These are phyloP conservation scores for Flaveria ramosissima DNA, from an alignment of 129 eudicot species.

Conservation along the genomic window DNA sequence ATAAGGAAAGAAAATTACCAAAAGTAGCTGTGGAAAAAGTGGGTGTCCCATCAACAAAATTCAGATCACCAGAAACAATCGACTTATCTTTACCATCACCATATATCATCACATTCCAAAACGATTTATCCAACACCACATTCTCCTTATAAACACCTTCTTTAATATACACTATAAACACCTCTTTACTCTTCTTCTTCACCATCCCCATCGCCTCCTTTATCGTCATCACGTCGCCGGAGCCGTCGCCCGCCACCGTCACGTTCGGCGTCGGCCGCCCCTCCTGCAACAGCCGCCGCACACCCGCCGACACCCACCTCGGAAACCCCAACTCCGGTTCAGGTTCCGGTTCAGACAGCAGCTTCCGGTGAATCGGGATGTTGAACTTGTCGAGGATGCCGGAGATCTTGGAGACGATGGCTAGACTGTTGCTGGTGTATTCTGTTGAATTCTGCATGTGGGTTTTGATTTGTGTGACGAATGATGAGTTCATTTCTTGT, in stretches of 20 bases:
- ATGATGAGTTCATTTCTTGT: slow-evolving; percentile 45
- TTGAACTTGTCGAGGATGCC: slow-evolving; percentile 44
- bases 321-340: slow-evolving; percentile 37
- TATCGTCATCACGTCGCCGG: slow-evolving; percentile 56
- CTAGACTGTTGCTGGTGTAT: slow-evolving; percentile 77
- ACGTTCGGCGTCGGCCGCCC: slow-evolving; percentile 46
- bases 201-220: slow-evolving; percentile 61
- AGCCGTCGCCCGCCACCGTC: slow-evolving; percentile 75
- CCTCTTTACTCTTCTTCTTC: slow-evolving; percentile 49
- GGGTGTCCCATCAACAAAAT: slow-evolving; percentile 58
- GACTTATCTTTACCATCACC: slow-evolving; percentile 72
- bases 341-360: slow-evolving; percentile 28
- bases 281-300: slow-evolving; percentile 57
- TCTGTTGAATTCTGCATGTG: slow-evolving; percentile 55
- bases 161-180: slow-evolving; percentile 68
- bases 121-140: slow-evolving; percentile 54
- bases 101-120: slow-evolving; percentile 75
- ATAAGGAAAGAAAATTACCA: slow-evolving; percentile 35
- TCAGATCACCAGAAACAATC: slow-evolving; percentile 55
- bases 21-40: slow-evolving; percentile 76
- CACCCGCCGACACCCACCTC: slow-evolving; percentile 55
- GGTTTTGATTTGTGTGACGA: slow-evolving; percentile 4
- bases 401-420: slow-evolving; percentile 63
- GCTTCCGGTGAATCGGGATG: slow-evolving; percentile 57
- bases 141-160: slow-evolving; percentile 62